Conservation (phyloP, 371 early-diverging fungal species). For the Basidiobolus meristosporus region DNA sequence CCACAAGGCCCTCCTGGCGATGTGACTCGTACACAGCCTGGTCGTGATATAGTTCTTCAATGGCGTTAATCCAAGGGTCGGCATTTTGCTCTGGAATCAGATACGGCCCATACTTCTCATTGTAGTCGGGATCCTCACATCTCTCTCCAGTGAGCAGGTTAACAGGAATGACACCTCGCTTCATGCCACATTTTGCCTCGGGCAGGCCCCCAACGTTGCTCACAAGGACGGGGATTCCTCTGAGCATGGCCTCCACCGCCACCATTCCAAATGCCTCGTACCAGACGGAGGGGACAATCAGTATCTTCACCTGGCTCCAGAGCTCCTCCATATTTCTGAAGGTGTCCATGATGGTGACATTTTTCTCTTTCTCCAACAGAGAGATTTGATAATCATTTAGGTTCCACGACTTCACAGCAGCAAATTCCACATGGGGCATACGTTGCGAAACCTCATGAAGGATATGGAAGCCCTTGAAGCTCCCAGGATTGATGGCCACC, state of each 20-base stretch:
- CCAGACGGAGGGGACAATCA: constrained; percentile 1
- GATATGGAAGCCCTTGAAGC: not conserved
- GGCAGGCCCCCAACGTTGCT: constrained; percentile 1
- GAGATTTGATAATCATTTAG: constrained; percentile 1
- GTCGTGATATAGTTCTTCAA: not conserved
- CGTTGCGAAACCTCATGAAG: not conserved
- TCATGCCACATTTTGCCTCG: constrained; percentile 1
- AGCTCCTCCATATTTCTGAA: constrained; percentile 1
- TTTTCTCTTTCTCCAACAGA: not conserved
- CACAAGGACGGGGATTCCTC: constrained; percentile 1
- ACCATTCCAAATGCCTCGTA: constrained; percentile 2
- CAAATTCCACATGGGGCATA: constrained; percentile 1
- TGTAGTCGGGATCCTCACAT: not conserved
- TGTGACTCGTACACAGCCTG: not conserved
- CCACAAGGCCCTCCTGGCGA: constrained; percentile 1
- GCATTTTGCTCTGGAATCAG: constrained; percentile 1
- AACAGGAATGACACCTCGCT: not conserved
- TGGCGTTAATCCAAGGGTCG: not conserved
- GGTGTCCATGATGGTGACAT: not conserved
- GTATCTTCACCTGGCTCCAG: not conserved
- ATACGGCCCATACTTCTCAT: not conserved
- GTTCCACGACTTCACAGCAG: constrained; percentile 1
- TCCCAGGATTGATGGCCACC: not conserved
- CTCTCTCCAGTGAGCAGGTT: not conserved
- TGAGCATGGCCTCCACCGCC: constrained; percentile 1